Base-by-base conservation (phyloP, 2,329 filamentous ascomycete genomes). In the Botrytis elliptica region DNA sequence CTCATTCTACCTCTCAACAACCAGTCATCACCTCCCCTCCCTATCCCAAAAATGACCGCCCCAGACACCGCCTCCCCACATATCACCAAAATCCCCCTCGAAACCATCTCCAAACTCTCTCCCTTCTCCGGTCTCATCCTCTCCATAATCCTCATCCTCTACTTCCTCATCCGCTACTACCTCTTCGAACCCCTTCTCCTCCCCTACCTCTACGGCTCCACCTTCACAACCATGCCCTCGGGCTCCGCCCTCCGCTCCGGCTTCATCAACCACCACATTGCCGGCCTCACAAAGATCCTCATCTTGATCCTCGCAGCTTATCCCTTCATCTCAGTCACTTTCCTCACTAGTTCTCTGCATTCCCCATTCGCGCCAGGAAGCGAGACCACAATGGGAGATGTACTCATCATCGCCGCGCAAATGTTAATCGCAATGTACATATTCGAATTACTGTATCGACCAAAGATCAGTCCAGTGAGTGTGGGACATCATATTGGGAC, bases 221-320 rank as follows among this genome's bases (percentile, higher is more conserved):
- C 74, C 14, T 85, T 83, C 74, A 80, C 79, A 0, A 66, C 77
- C 8, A 80, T 85, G 72, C 66, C 66, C 4, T 3, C 5, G 5
- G 79, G 79, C 68, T 82, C 84, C 22, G 73, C 77, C 0, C 81
- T 82, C 33, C 79, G 81, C 7, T 80, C 83, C 14, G 83, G 83
- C 0, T 85, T 86, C 74, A 79, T 85, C 52, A 85, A 86, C 67
- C 84, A 86, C 73, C 84, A 85, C 65, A 82, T 86, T 33, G 84
- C 84, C 2, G 84, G 83, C 0, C 70, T 74, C 2, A 84, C 82
- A 9, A 86, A 85, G 70, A 74, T 85, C 1, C 2, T 83, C 29
- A 82, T 85, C 57, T 73, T 85, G 14, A 71, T 84, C 20, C 38
- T 82, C 0, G 83, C 82, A 0, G 81, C 81, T 1, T 85, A 85